phyloP scores from a whole-genome alignment of 2,329 filamentous ascomycete genomes.

The Myriosclerotinia duriaeana region DNA sequence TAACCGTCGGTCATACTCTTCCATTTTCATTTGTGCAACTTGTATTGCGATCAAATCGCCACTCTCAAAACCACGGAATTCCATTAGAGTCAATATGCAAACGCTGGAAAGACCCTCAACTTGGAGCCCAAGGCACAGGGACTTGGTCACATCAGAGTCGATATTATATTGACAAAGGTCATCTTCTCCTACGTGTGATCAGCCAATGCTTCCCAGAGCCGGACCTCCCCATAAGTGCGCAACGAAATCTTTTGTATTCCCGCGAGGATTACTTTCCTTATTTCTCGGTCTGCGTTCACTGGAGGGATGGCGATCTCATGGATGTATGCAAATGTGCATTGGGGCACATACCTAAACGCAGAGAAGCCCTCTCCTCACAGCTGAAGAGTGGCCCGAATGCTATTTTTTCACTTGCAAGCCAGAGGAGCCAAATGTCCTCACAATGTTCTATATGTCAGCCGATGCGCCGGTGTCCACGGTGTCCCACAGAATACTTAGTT shows the following conservation, averaged over 20 bases:
- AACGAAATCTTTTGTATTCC: conserved; percentile 58
- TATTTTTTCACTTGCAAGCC: conserved; percentile 30
- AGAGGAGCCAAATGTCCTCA: conserved; percentile 47
- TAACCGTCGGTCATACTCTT: conserved; percentile 55
- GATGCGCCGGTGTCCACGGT: conserved; percentile 60
- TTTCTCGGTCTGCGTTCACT: conserved; percentile 62
- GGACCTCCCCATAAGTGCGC: conserved; percentile 51
- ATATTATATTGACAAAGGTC: conserved; percentile 53
- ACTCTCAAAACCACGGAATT: conserved; percentile 50
- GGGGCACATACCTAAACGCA: conserved; percentile 52
- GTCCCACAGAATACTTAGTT: conserved; percentile 61
- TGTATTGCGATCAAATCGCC: conserved; percentile 50
- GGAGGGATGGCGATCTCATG: conserved; percentile 61
- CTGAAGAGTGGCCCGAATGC: conserved; percentile 36
- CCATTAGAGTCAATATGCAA: conserved; percentile 48
- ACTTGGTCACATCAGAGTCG: conserved; percentile 55
- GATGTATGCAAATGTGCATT: conserved; percentile 61
- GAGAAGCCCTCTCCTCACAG: conserved; percentile 42
- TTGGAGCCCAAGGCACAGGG: conserved; percentile 42
- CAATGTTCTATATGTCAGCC: conserved; percentile 57
- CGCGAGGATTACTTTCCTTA: conserved; percentile 61
- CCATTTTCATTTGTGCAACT: conserved; percentile 60
- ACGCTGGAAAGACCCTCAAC: conserved; percentile 48
- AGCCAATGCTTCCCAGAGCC: conserved; percentile 54
- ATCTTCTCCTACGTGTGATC: conserved; percentile 57